These are phyloP conservation scores for Globisporangium orthogonon DNA, from an alignment of 352 stramenopile genomes.

Conservation along the genomic window DNA sequence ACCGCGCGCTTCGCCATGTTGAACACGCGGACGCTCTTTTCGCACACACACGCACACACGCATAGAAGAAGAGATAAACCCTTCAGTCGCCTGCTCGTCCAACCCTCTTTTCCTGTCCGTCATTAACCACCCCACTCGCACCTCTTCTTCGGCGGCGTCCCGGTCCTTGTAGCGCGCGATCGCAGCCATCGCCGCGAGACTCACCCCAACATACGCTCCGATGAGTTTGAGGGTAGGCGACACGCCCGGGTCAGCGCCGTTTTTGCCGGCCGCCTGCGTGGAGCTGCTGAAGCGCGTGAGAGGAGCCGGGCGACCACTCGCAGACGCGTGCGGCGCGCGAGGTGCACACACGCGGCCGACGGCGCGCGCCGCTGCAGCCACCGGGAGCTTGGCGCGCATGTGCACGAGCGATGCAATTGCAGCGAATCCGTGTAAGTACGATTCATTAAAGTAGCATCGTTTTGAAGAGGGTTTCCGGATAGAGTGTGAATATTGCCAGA, in stretches of 20 bases:
- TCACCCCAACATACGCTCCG: constrained; percentile 45
- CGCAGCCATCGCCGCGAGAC: constrained; percentile 39
- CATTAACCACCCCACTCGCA: neutral
- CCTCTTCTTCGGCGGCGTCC: constrained; percentile 47
- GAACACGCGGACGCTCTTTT: too few species aligned
- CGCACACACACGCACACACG: too few species aligned
- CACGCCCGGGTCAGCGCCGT: constrained; percentile 9
- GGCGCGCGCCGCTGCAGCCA: neutral
- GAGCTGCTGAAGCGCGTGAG: constrained; percentile 11
- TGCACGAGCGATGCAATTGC: neutral
- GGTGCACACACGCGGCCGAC: neutral
- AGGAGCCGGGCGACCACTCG: neutral
- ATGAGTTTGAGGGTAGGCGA: constrained; percentile 54
- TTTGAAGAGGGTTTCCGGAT: neutral
- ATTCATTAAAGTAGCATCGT: neutral
- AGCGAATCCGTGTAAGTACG: too few species aligned
- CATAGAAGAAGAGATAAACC: too few species aligned
- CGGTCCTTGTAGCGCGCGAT: constrained; percentile 61
- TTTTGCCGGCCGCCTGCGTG: constrained; percentile 1
- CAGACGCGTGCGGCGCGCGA: too few species aligned
- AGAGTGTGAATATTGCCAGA: too few species aligned
- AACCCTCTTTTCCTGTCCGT: too few species aligned
- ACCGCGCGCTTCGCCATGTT: constrained; percentile 76
- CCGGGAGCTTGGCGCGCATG: neutral
- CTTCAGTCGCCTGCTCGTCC: too few species aligned